A percentile compares a stretch with the other conserved stretches of the same genome.
phyloP scores from a whole-genome alignment of 768 basidiomycete genomes.

The Gelatoporia subvermispora region DNA sequence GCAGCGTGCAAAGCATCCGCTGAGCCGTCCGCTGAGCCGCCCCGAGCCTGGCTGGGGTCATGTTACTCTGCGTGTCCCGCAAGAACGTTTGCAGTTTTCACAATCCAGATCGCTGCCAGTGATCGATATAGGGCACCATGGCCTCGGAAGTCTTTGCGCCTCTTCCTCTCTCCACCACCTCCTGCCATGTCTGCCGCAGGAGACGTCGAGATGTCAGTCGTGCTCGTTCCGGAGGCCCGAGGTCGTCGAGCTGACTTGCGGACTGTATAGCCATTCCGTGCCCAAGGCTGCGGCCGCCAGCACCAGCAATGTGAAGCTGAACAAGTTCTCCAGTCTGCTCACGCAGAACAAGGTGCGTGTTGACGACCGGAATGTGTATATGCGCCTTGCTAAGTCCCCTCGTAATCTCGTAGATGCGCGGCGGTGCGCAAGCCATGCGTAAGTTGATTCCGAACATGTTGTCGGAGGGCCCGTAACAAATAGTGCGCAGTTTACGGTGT shows the following conservation, averaged over 20 bases:
- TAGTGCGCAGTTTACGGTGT: slow-evolving; percentile 63
- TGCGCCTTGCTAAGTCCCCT: slow-evolving; percentile 1
- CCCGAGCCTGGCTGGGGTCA: too few relatives aligned
- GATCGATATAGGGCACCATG: not conserved
- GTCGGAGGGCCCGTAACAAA: not conserved
- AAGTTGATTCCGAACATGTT: slow-evolving; percentile 21
- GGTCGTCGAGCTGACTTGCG: slow-evolving; percentile 17
- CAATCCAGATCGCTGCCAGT: not conserved
- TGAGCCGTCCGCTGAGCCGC: not conserved
- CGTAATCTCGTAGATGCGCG: slow-evolving; percentile 40
- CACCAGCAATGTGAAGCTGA: slow-evolving; percentile 44
- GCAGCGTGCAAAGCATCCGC: not conserved
- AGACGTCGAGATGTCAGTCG: slow-evolving; percentile 55
- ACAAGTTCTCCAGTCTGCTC: slow-evolving; percentile 68
- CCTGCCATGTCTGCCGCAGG: slow-evolving; percentile 39
- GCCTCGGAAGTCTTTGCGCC: not conserved
- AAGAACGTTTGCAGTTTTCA: not conserved
- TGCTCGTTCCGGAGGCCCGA: slow-evolving; percentile 1
- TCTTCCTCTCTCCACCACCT: slow-evolving; percentile 4
- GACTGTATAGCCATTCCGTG: slow-evolving; percentile 35
- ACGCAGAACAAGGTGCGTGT: slow-evolving; percentile 71
- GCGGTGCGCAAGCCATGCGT: slow-evolving; percentile 87
- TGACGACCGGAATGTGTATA: not conserved
- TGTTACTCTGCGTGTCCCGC: not conserved
- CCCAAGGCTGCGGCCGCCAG: slow-evolving; percentile 30